Percentiles rank a stretch among this genome's conserved stretches.
These are phyloP conservation scores for Hypoxylon fragiforme DNA, from an alignment of 495 filamentous ascomycete species.

Conservation along the genomic window DNA sequence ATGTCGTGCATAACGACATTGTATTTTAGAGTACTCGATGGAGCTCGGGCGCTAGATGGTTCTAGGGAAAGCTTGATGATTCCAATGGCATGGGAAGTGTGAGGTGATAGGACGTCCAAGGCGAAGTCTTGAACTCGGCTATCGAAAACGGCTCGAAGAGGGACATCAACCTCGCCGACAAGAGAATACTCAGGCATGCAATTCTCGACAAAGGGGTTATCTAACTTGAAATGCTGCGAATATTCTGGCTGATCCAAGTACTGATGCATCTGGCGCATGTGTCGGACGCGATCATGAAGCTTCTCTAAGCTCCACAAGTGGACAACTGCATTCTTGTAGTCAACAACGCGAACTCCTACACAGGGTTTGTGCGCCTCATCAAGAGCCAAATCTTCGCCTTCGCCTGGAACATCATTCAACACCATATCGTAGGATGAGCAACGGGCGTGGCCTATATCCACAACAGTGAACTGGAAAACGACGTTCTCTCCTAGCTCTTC, in stretches of 20 bases:
- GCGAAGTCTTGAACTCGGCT: conserved; percentile 92
- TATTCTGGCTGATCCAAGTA: conserved; percentile 95
- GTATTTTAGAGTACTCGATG: conserved; percentile 91
- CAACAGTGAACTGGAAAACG: conserved; percentile 92
- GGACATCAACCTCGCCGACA: conserved; percentile 91
- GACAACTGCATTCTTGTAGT: conserved; percentile 84
- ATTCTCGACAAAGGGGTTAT: conserved; percentile 84
- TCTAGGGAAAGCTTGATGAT: conserved; percentile 89
- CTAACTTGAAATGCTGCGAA: conserved; percentile 75
- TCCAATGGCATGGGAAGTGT: conserved; percentile 85
- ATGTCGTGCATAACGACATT: conserved; percentile 99
- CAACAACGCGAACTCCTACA: conserved; percentile 86
- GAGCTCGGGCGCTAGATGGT: conserved; percentile 90
- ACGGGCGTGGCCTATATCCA: conserved; percentile 84
- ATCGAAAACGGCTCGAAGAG: conserved; percentile 91
- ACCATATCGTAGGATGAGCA: conserved; percentile 96
- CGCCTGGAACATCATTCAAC: conserved; percentile 84
- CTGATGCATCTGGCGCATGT: conserved; percentile 96
- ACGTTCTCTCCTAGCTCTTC: conserved; percentile 93
- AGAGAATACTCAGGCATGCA: conserved; percentile 91
- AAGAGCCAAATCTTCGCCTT: conserved; percentile 81
- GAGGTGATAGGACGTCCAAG: conserved; percentile 87
- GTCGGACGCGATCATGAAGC: conserved; percentile 78
- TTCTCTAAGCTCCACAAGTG: conserved; percentile 96
- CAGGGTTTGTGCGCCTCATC: conserved; percentile 87